phyloP scores from a whole-genome alignment of 2,329 filamentous ascomycete genomes.

The Aspergillus neoniger region DNA sequence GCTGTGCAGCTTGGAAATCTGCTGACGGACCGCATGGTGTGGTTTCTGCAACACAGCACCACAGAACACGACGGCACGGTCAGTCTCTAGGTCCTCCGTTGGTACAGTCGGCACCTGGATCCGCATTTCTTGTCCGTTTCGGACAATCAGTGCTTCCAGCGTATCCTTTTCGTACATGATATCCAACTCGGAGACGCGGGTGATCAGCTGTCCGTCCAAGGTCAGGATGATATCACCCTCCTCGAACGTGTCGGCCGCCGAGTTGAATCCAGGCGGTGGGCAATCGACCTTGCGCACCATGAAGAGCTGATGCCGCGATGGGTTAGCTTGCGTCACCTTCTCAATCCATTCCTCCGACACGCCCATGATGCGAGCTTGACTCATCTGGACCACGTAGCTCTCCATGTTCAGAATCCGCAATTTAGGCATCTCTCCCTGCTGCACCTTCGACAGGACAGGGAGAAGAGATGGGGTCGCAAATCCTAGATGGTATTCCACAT shows the following conservation, averaged over 20 bases:
- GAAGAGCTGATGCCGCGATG: conserved; percentile 92
- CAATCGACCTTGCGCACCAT: conserved; percentile 92
- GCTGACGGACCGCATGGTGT: conserved; percentile 93
- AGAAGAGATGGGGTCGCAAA: conserved; percentile 85
- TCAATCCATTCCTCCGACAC: conserved; percentile 95
- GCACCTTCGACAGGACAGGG: conserved; percentile 84
- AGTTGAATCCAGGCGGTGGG: conserved; percentile 49
- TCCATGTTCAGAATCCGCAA: conserved; percentile 92
- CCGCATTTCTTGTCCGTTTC: conserved; percentile 75
- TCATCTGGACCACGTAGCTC: conserved; percentile 94
- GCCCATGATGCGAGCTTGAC: conserved; percentile 94
- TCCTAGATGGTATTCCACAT: conserved; percentile 95
- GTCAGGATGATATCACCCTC: conserved; percentile 94
- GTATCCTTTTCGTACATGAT: conserved; percentile 90
- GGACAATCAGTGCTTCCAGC: conserved; percentile 82
- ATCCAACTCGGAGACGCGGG: conserved; percentile 87
- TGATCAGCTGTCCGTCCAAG: conserved; percentile 88
- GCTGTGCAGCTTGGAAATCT: conserved; percentile 93
- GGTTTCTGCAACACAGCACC: conserved; percentile 90
- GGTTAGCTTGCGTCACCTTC: conserved; percentile 83
- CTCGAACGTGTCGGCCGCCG: conserved; percentile 64
- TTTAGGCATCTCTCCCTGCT: conserved; percentile 74
- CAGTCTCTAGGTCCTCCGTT: conserved; percentile 87
- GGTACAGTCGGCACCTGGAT: conserved; percentile 81
- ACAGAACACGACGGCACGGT: conserved; percentile 90